A percentile compares a stretch with the other conserved stretches of the same genome.
These are phyloP conservation scores for Stropharia rugosoannulata DNA, from an alignment of 768 basidiomycete genomes.

Conservation along the genomic window DNA sequence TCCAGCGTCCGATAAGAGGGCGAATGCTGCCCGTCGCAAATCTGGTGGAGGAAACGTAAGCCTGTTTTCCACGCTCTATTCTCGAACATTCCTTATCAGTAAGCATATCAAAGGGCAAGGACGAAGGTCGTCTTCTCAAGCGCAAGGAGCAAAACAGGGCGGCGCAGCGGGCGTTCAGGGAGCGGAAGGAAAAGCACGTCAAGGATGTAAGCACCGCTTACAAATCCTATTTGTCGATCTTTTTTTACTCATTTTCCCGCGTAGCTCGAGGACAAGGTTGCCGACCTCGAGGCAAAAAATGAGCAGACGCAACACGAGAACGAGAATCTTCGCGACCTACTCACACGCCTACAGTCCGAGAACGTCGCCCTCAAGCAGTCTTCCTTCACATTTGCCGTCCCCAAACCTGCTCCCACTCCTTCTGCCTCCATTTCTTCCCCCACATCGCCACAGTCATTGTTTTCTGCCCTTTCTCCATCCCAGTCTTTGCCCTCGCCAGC, in stretches of 20 bases:
- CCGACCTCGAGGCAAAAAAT: constrained; percentile 82
- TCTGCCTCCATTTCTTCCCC: constrained; percentile 12
- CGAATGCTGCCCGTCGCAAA: constrained; percentile 31
- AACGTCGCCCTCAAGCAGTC: constrained; percentile 79
- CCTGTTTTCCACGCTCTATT: constrained; percentile 1
- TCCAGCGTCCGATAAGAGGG: constrained; percentile 23
- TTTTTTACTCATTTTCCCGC: constrained; percentile 3
- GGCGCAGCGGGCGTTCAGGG: constrained; percentile 95
- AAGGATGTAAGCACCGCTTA: constrained; percentile 72
- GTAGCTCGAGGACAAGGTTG: constrained; percentile 90
- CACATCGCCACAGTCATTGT: constrained; percentile 16
- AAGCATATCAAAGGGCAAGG: constrained; percentile 40
- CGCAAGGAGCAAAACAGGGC: constrained; percentile 98
- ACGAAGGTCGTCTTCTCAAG: constrained; percentile 76
- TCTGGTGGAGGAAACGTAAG: constrained; percentile 16
- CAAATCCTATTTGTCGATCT: constrained; percentile 5
- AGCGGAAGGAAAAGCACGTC: constrained; percentile 96
- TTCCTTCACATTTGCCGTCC: constrained; percentile 82
- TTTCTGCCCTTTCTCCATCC: constrained; percentile 21
- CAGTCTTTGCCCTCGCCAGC: constrained; percentile 29
- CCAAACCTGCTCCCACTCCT: constrained; percentile 31
- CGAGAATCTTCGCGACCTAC: constrained; percentile 83
- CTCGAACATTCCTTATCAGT: not conserved
- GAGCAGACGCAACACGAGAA: constrained; percentile 75
- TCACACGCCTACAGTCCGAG: constrained; percentile 83